Conservation (phyloP, 495 filamentous ascomycete genomes). For the Neurospora tetraspora region DNA sequence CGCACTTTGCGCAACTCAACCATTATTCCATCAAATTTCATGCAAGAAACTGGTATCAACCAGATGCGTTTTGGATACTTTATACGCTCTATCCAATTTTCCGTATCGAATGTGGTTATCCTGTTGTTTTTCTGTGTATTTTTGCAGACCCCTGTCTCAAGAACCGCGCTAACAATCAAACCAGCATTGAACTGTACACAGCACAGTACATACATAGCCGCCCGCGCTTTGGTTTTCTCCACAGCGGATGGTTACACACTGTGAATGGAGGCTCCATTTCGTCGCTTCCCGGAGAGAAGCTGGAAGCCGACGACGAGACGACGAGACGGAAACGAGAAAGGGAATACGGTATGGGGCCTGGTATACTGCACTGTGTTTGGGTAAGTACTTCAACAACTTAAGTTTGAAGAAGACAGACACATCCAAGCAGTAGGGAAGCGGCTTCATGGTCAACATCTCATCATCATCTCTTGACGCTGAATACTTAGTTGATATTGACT, state of each 20-base stretch:
- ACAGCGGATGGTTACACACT: background rate
- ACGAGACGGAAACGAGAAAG: background rate
- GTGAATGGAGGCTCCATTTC: background rate
- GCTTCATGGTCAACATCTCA: background rate
- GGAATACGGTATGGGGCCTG: background rate
- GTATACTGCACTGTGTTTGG: background rate
- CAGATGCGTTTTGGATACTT: too few species aligned
- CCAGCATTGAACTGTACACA: too few species aligned
- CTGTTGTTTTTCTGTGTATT: too few species aligned
- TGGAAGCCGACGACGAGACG: background rate
- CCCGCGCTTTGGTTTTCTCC: background rate
- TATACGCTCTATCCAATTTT: too few species aligned
- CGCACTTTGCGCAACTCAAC: too few species aligned
- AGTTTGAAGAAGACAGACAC: background rate
- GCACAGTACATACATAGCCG: background rate
- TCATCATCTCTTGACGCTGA: background rate
- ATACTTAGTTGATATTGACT: background rate
- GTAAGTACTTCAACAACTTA: too few species aligned
- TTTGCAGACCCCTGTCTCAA: too few species aligned
- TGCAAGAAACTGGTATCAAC: too few species aligned
- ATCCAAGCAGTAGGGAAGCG: background rate
- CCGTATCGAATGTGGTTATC: too few species aligned
- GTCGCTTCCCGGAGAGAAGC: background rate
- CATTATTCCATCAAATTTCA: too few species aligned
- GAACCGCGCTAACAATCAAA: too few species aligned